These are phyloP conservation scores for Globisporangium abappressorium DNA, from an alignment of 352 stramenopile species.

Conservation along the genomic window DNA sequence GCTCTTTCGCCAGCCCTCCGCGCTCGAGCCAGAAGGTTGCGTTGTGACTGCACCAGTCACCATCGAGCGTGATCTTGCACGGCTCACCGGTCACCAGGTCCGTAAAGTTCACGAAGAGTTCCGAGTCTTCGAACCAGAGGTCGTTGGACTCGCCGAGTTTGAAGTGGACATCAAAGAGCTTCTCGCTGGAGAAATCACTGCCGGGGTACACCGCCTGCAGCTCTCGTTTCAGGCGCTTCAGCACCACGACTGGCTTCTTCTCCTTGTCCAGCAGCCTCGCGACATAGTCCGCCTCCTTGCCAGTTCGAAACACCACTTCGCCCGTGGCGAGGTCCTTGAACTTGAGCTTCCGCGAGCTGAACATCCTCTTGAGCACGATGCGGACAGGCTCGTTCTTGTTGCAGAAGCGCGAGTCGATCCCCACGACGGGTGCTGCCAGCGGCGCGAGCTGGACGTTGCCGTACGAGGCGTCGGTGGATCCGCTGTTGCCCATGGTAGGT, in stretches of 20 bases:
- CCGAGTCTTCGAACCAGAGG: conserved; percentile 3
- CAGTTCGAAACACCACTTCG: background rate
- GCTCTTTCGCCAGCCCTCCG: background rate
- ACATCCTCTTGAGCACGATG: background rate
- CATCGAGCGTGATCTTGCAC: conserved; percentile 2
- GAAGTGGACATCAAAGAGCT: conserved; percentile 3
- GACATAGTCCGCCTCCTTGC: background rate
- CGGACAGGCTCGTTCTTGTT: background rate
- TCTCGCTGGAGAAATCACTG: background rate
- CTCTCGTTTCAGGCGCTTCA: background rate
- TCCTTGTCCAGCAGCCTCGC: background rate
- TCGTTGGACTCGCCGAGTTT: background rate
- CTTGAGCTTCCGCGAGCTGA: background rate
- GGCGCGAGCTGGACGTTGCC: background rate
- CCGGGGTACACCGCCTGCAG: background rate
- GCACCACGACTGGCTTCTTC: background rate
- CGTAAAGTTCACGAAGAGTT: background rate
- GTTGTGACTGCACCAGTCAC: background rate
- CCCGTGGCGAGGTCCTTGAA: background rate
- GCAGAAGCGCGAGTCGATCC: background rate
- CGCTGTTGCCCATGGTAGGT: background rate
- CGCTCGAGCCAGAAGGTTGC: conserved; percentile 4
- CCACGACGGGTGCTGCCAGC: background rate
- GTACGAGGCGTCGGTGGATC: conserved; percentile 2
- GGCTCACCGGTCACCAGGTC: background rate